Evolutionary conservation across 1,284 basidiomycete genomes (phyloP), one percentile per base, ranked within the genome.

Genomic region (Irpex sp.): DNA sequence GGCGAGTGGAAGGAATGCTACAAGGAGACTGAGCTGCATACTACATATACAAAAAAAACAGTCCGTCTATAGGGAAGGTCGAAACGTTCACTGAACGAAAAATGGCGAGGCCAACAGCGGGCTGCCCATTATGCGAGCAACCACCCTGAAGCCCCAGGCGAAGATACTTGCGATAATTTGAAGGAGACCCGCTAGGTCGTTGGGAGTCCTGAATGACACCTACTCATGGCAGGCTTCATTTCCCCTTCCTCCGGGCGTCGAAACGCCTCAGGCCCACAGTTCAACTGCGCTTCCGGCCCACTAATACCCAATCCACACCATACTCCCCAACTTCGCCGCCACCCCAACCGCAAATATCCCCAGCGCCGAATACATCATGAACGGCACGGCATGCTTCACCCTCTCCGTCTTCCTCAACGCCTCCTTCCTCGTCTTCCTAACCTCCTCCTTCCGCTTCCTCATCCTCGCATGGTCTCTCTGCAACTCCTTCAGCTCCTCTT

Each of bases 321-420:
- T 33, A n/a, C 58, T 35, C 5, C 59, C 59, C 18, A 61, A 8
- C 47, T 61, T 63, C 35, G 47, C 56, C 35, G 55, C 8, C 2
- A 61, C 48, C 21, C 62, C 62, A 18, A 35, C 45, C 14, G 39
- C 45, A 47, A 63, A 63, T 45, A 60, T 58, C 28, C 37, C 56
- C 42, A 55, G n/a, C 21, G 62, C 59, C 56, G 56, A 28, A 48
- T 58, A 58, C 52, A 63, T 58, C 16, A 61, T 18, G 12, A 51
- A 42, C n/a, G 62, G 62, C 14, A 63, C 21, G 3, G 53, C 56
- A 4, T 19, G 18, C 36, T n/a, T 18, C 21, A 51, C 28, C 28
- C 19, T 36, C 45, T 47, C 39, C 19, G 59, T 61, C 58, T 51
- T 49, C 19, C 14, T 39, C 37, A 63, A 36, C 8, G 59, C 54